Evolutionary conservation across 441 rosid genomes (phyloP), one percentile per base, ranked within the genome.

Genomic region (Arabidopsis lyrata): DNA sequence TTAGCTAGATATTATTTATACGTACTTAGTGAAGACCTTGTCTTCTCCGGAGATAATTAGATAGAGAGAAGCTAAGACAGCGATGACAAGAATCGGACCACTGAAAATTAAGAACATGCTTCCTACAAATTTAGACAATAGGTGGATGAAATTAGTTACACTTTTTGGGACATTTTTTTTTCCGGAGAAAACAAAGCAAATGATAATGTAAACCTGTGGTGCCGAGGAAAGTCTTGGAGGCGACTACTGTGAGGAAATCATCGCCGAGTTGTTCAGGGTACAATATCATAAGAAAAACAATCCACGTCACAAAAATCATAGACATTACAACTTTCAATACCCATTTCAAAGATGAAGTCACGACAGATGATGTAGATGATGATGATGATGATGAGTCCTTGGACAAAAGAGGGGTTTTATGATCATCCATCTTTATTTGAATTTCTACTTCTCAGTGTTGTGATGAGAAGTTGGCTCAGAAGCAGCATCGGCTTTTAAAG

Each of bases 1-100:
- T 14, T n/a, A n/a, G n/a, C n/a, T 27, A 3, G 31, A 27, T 27
- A 27, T 27, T 27, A 27, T 22, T 27, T 4, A 16, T 16, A 66
- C 86, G 5, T 82, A 88, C 91, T 63, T 81, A 41, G 81, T 73
- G 63, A 82, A 79, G 14, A 78, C 18, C 29, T 48, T 75, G 62
- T 86, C 91, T 66, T 83, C 92, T 24, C 85, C 87, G 0, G 86
- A 80, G 72, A 89, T 80, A 80, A 87, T 81, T 22, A 89, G 82
- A 80, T 80, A 81, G 6, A 79, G 73, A 42, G 81, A 66, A 69
- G 92, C 81, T 72, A 95, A 87, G 75, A 87, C 60, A 4, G 83
- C 83, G 57, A 92, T 80, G 0, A 85, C 50, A 55, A 89, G 80
- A 78, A 92, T 60, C 0, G 97, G 97, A 35, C 86, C 92, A 60